A percentile compares a stretch with the other conserved stretches of the same genome.
phyloP scores from a whole-genome alignment of 1,284 basidiomycete species.

The Omphalotus olearius region DNA sequence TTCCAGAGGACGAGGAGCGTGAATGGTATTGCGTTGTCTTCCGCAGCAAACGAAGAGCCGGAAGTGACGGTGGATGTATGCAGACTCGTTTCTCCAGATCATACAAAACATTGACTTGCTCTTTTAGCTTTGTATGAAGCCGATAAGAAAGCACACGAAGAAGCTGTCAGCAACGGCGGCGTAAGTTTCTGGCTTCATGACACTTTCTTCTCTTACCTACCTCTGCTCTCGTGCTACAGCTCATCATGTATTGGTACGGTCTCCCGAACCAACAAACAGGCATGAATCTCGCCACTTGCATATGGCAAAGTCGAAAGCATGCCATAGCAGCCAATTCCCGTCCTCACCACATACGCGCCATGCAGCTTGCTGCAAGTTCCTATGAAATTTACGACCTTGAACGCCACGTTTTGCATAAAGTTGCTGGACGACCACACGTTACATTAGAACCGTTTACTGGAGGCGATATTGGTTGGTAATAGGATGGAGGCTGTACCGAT shows the following conservation, averaged over 20 bases:
- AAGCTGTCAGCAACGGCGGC: constrained; percentile 83
- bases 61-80: constrained; percentile 66
- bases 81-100: constrained; percentile 4
- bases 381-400: constrained; percentile 82
- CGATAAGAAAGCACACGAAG: constrained; percentile 84
- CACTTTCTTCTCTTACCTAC: constrained; percentile 8
- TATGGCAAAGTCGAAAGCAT: constrained; percentile 86
- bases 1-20: constrained; percentile 66
- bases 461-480: constrained; percentile 69
- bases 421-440: constrained; percentile 50
- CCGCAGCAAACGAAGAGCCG: constrained; percentile 70
- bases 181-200: constrained; percentile 34
- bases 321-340: constrained; percentile 77
- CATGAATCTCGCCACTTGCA: constrained; percentile 90
- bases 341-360: constrained; percentile 78
- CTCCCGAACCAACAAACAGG: constrained; percentile 72
- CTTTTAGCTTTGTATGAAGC: constrained; percentile 75
- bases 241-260: constrained; percentile 89
- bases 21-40: constrained; percentile 93
- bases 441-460: constrained; percentile 55
- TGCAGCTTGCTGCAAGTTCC: constrained; percentile 71
- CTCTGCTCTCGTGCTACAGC: constrained; percentile 31
- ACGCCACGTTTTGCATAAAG: constrained; percentile 68
- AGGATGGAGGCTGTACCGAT: not conserved
- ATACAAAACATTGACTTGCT: not conserved